Evolutionary conservation across 2,329 filamentous ascomycete species (phyloP).

Genomic region (Fusarium sp.): DNA sequence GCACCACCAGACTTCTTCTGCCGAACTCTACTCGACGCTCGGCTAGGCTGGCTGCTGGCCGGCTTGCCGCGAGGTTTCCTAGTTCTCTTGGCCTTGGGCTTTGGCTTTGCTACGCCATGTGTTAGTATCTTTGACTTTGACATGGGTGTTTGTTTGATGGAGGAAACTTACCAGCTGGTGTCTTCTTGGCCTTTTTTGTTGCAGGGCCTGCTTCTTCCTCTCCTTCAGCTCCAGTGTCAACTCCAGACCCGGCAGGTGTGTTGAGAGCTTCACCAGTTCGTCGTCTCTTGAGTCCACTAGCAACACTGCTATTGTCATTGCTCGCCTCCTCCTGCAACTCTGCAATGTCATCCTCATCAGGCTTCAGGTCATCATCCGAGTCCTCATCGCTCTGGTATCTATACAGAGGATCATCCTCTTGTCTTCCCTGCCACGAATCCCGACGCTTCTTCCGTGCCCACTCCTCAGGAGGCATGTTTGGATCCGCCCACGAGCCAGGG

Average conservation of each 20-base stretch:
- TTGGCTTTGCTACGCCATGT: not conserved
- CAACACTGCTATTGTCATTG: not conserved
- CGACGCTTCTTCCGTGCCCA: not conserved
- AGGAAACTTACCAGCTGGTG: constrained; percentile 7
- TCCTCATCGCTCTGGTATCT: constrained; percentile 28
- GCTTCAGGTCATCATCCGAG: constrained; percentile 32
- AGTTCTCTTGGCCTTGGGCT: not conserved
- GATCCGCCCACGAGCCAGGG: constrained; percentile 33
- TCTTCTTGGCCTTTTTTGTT: constrained; percentile 27
- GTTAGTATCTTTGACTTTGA: too few relatives aligned
- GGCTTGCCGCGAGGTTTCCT: constrained; percentile 8
- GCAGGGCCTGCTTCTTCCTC: constrained; percentile 6
- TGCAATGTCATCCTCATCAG: constrained; percentile 29
- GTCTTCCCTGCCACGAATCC: not conserved
- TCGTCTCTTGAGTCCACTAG: constrained; percentile 1
- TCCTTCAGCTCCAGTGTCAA: not conserved
- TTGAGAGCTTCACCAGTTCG: not conserved
- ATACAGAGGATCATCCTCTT: constrained; percentile 30
- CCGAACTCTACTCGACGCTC: constrained; percentile 20
- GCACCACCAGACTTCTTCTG: not conserved
- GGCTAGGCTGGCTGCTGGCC: constrained; percentile 4
- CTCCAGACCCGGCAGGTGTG: not conserved
- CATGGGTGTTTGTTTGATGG: too few relatives aligned
- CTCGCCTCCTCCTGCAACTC: constrained; percentile 16
- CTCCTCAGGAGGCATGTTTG: constrained; percentile 12